Base-by-base conservation (phyloP, 305 asterid species). In the Solanum chacoense region DNA sequence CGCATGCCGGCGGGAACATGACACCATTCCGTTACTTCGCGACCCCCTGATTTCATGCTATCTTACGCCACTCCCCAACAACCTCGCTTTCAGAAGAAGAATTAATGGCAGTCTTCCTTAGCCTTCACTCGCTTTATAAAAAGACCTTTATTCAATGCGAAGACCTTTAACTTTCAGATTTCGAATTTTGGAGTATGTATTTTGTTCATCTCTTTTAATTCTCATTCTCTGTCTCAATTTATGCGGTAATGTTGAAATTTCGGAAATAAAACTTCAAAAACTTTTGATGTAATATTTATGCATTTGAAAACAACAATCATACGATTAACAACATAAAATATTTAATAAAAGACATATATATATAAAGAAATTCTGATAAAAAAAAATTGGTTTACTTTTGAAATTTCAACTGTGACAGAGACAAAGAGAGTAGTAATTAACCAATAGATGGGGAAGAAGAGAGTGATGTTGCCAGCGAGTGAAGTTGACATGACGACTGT, bases 391-490 rank as follows among this genome's bases (percentile, higher is more conserved):
- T 50, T 50, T 50, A 50, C n/a, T 50, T 50, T 16, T 50, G 65
- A 16, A 50, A 50, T 50, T 50, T 16, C 65, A 50, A 16, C 9
- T 0, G 65, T 16, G 65, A 50, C 65, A 16, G 65, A 50, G n/a
- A 50, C n/a, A 6, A 7, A 45, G 63, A 16, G n/a, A 50, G 72
- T 67, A 67, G 18, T 67, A 67, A 67, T 67, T 72, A 7, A 26
- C 29, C 76, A 26, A 69, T 69, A 11, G 75, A 69, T 95, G 98
- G 98, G 90, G 94, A 93, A 92, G 91, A 96, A 94, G 96, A 92
- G 91, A 83, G 94, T 94, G 90, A 94, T 95, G 99, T 88, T 93
- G 90, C 98, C 97, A 91, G 95, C 95, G 67, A 83, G 89, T 89
- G 94, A 95, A 87, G 97, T 96, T 92, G 98, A 96, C 92, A 81